Evolutionary conservation across 345 rosid species (phyloP).

Genomic region (Limnanthes douglasii): DNA sequence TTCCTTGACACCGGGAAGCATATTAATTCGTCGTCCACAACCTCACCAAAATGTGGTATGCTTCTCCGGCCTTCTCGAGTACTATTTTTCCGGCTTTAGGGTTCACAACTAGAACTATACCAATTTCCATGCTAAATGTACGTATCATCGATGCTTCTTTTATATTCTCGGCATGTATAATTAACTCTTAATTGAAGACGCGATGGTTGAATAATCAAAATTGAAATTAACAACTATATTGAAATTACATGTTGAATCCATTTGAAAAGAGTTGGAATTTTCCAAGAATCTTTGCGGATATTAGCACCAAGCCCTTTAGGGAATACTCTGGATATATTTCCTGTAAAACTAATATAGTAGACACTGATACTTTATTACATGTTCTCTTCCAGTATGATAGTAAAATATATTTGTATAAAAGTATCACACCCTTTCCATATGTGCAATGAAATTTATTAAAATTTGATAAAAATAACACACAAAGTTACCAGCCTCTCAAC

Average conservation of each 20-base stretch:
- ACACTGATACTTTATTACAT: too few relatives aligned
- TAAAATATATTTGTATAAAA: too few relatives aligned
- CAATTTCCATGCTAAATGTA: conserved; percentile 85
- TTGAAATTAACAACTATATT: neutral
- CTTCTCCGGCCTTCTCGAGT: conserved; percentile 25
- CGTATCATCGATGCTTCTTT: conserved; percentile 80
- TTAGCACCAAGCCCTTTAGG: conserved; percentile 73
- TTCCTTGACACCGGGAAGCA: too few relatives aligned
- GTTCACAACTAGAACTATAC: conserved; percentile 67
- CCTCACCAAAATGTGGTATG: conserved; percentile 68
- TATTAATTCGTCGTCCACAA: conserved; percentile 34
- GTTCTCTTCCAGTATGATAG: too few relatives aligned
- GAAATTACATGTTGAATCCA: conserved; percentile 78
- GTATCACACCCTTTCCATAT: too few relatives aligned
- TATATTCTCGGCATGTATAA: conserved; percentile 45
- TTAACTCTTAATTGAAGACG: neutral
- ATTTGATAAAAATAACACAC: too few relatives aligned
- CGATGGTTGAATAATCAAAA: conserved; percentile 1
- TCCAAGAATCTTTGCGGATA: conserved; percentile 53
- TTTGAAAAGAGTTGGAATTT: conserved; percentile 52
- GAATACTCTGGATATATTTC: conserved; percentile 76
- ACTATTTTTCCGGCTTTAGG: conserved; percentile 43
- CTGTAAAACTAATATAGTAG: too few relatives aligned
- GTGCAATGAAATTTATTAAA: too few relatives aligned
- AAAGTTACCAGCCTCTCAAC: too few relatives aligned